phyloP scores from a whole-genome alignment of 352 stramenopile species.

The Pythium grandisporangium region DNA sequence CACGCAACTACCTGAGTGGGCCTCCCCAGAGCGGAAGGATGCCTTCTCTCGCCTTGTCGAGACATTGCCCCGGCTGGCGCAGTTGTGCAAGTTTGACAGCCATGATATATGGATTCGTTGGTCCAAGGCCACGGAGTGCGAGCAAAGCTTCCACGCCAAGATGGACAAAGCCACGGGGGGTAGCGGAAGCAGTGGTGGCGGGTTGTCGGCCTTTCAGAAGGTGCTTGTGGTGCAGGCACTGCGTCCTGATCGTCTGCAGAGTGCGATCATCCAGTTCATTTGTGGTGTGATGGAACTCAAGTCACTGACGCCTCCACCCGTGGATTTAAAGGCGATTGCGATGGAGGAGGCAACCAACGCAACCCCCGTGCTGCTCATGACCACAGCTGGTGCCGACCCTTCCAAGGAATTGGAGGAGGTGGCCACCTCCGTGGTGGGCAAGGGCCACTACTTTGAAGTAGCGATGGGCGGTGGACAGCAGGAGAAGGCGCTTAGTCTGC shows the following conservation, averaged over 20 bases:
- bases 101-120: slow-evolving; percentile 85
- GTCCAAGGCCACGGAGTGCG: slow-evolving; percentile 83
- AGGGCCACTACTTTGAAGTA: slow-evolving; percentile 88
- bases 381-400: slow-evolving; percentile 89
- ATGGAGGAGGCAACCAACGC: slow-evolving; percentile 60
- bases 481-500: slow-evolving; percentile 81
- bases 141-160: slow-evolving; percentile 87
- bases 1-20: slow-evolving; percentile 55
- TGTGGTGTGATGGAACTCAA: slow-evolving; percentile 83
- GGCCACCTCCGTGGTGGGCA: slow-evolving; percentile 72
- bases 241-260: slow-evolving; percentile 86
- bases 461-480: slow-evolving; percentile 94
- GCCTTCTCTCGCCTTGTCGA: slow-evolving; percentile 70
- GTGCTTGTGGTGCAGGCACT: slow-evolving; percentile 89
- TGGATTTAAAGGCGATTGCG: slow-evolving; percentile 67
- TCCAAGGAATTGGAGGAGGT: slow-evolving; percentile 92
- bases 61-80: slow-evolving; percentile 55
- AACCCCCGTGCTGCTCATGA: slow-evolving; percentile 88
- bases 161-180: slow-evolving; percentile 45
- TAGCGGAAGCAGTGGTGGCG: slow-evolving; percentile 19
- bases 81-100: slow-evolving; percentile 78
- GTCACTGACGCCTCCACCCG: slow-evolving; percentile 71
- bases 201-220: slow-evolving; percentile 87
- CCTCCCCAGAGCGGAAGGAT: slow-evolving; percentile 78
- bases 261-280: slow-evolving; percentile 86